Conservation (phyloP, 164 flowering plant genomes). For the Akebia trifoliata region DNA sequence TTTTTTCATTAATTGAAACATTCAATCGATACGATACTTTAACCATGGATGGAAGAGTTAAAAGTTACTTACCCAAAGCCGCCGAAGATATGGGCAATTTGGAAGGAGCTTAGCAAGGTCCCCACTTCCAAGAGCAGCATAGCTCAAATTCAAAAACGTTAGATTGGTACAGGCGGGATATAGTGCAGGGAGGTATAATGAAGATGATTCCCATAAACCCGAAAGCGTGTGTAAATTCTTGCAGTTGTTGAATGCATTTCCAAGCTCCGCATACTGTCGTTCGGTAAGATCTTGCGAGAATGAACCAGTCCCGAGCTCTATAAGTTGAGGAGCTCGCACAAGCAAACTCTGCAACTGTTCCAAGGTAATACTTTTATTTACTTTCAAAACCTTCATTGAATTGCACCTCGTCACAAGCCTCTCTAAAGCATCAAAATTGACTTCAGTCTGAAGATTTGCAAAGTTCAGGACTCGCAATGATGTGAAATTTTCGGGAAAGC, state of each 20-base stretch:
- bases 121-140: conserved; percentile 45
- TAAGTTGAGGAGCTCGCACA: conserved; percentile 49
- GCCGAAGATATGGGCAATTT: conserved; percentile 26
- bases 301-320: conserved; percentile 69
- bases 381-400: conserved; percentile 52
- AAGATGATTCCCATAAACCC: conserved; percentile 64
- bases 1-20: no score
- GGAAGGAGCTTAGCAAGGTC: conserved; percentile 39
- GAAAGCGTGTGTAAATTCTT: conserved; percentile 49
- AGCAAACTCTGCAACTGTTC: conserved; percentile 59
- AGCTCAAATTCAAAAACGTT: conserved; percentile 71
- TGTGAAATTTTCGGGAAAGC: conserved; percentile 67
- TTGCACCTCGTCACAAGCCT: conserved; percentile 64
- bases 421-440: conserved; percentile 58
- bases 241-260: conserved; percentile 44
- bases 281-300: conserved; percentile 46
- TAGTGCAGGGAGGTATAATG: conserved; percentile 45
- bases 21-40: no score
- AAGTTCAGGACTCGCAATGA: conserved; percentile 68
- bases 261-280: conserved; percentile 35
- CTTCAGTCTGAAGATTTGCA: conserved; percentile 40
- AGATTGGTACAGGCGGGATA: conserved; percentile 50
- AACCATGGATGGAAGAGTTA: no score
- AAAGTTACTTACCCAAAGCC: conserved; percentile 30
- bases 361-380: conserved; percentile 46